Evolutionary conservation across 2,329 filamentous ascomycete genomes (phyloP), one percentile per base, ranked within the genome.

Genomic region (Pyrenochaeta sp.): DNA sequence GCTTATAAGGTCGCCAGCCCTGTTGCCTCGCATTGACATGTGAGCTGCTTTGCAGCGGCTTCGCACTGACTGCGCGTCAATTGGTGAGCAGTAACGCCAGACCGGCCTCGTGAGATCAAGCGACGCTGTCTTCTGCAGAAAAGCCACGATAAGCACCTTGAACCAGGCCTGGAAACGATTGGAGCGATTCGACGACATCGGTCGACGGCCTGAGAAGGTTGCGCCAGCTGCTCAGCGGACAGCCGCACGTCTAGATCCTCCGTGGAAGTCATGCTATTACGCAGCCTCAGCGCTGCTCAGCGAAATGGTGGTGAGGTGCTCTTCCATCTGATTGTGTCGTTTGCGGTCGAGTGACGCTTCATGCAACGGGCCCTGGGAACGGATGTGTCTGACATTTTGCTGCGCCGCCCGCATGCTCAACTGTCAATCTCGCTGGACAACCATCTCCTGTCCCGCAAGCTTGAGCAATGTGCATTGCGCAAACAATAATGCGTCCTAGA

Each of bases 71-170:
- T 44, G 35, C 22, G 17, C 19, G 27, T 48, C 31, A 45, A 48
- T 54, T 44, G 48, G 50, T 27, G 35, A 38, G 40, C 19, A 23
- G 23, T 45, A 39, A 23, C 35, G 47, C 53, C 49, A 53, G 46
- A 52, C 40, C 40, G 35, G 42, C 37, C 40, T 44, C 37, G 24
- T 42, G 28, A 10, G 28, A 35, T 50, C 36, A 45, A 36, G 27
- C 10, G 41, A 52, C 35, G 29, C 38, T 44, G 36, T 44, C 39
- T 50, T 57, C 41, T 42, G n/a, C n/a, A n/a, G 35, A 22, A 20
- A 15, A 15, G 41, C 36, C 27, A 51, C 24, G 55, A 53, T 60
- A 60, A 57, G 53, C 41, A 32, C 38, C 27, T 26, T 41, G 39
- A 31, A 34, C 46, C 41, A 37, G 48, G 41, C 44, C 52, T 27